Conservation (phyloP, 192 early-diverging fungal species). For the Umbelopsis sp. region DNA sequence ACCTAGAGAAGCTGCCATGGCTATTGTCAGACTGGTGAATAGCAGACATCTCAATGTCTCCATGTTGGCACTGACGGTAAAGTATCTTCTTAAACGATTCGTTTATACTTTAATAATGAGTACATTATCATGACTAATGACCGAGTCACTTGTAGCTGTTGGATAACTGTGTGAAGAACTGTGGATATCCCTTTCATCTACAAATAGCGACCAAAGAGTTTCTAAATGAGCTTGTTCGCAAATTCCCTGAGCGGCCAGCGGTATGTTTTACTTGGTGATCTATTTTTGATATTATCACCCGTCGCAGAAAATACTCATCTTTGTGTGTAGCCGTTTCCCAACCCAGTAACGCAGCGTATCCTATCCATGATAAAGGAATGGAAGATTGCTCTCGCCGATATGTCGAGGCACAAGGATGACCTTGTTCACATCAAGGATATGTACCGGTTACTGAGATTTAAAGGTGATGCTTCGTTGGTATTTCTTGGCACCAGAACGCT, state of each 20-base stretch:
- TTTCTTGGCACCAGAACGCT: not conserved
- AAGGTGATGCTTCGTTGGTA: slow-evolving; percentile 57
- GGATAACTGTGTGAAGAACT: slow-evolving; percentile 98
- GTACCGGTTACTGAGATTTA: slow-evolving; percentile 85
- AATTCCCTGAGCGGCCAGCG: slow-evolving; percentile 89
- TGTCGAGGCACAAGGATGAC: slow-evolving; percentile 91
- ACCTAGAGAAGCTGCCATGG: slow-evolving; percentile 74
- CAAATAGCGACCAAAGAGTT: slow-evolving; percentile 97
- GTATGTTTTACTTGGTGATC: slow-evolving; percentile 45
- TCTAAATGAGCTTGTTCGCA: slow-evolving; percentile 90
- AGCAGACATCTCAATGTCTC: slow-evolving; percentile 56
- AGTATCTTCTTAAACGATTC: not conserved
- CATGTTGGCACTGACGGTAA: slow-evolving; percentile 67
- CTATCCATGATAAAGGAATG: slow-evolving; percentile 94
- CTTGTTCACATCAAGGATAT: slow-evolving; percentile 95
- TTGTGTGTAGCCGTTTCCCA: slow-evolving; percentile 50
- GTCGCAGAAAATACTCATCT: not conserved
- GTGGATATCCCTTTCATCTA: slow-evolving; percentile 96
- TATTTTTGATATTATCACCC: not conserved
- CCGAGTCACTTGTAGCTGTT: slow-evolving; percentile 60
- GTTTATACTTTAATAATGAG: not conserved
- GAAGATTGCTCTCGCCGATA: slow-evolving; percentile 85
- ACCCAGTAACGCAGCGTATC: slow-evolving; percentile 82
- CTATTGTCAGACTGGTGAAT: slow-evolving; percentile 69
- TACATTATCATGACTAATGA: not conserved